These are phyloP conservation scores for Somion occarium DNA, from an alignment of 1,284 basidiomycete species.

Conservation along the genomic window DNA sequence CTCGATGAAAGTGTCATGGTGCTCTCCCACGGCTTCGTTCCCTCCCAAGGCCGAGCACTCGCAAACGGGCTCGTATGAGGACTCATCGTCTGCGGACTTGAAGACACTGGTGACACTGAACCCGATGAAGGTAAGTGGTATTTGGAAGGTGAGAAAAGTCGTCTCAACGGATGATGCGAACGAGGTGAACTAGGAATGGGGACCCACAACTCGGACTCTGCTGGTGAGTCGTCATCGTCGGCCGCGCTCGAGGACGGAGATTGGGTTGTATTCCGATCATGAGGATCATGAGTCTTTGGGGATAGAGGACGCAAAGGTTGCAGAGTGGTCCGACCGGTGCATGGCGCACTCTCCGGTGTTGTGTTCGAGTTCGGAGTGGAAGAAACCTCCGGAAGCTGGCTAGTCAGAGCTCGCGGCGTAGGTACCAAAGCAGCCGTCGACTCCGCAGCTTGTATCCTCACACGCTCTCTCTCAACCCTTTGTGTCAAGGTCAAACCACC, in stretches of 20 bases:
- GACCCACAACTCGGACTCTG: neutral
- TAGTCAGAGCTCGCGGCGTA: slow-evolving; percentile 7
- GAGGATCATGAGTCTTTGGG: neutral
- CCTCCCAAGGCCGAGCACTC: slow-evolving; percentile 16
- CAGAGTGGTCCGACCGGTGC: neutral
- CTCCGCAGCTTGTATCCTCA: slow-evolving; percentile 18
- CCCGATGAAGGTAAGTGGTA: slow-evolving; percentile 1
- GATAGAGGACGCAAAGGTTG: neutral
- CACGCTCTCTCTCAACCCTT: slow-evolving; percentile 23
- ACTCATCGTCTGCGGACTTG: neutral
- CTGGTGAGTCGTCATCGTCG: slow-evolving; percentile 10
- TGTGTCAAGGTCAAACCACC: slow-evolving; percentile 25
- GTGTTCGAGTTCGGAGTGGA: no score
- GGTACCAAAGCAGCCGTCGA: slow-evolving; percentile 11
- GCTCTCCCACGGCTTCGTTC: slow-evolving; percentile 23
- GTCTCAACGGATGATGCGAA: neutral
- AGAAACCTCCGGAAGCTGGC: slow-evolving; percentile 1
- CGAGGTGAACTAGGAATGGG: neutral
- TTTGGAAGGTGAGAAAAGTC: neutral
- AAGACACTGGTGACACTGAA: slow-evolving; percentile 16
- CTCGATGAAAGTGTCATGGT: slow-evolving; percentile 22
- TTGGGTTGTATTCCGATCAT: no score
- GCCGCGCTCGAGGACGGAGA: neutral
- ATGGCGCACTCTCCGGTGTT: neutral
- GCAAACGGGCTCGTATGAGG: slow-evolving; percentile 16